Conservation (phyloP, 2,329 filamentous ascomycete genomes). For the Phaeoacremonium minimum region DNA sequence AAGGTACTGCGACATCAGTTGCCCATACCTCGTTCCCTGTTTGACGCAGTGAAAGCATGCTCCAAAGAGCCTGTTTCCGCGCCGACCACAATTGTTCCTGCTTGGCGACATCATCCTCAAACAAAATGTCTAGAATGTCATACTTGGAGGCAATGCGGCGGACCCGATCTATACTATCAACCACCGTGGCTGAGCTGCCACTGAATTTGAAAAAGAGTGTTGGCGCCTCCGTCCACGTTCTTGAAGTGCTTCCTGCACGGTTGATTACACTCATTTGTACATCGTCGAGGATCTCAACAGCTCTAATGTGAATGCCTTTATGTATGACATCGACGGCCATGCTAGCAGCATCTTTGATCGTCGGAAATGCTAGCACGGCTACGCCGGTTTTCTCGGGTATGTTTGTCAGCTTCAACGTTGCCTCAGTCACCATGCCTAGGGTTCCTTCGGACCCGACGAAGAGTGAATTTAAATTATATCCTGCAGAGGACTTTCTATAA, state of each 20-base stretch:
- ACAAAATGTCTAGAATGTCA: constrained; percentile 66
- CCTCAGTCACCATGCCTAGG: constrained; percentile 74
- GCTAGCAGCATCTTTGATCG: constrained; percentile 69
- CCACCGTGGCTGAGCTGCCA: constrained; percentile 70
- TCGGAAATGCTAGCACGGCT: constrained; percentile 75
- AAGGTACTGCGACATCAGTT: constrained; percentile 80
- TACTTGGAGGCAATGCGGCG: constrained; percentile 62
- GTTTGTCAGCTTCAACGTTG: constrained; percentile 66
- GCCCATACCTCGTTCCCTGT: constrained; percentile 71
- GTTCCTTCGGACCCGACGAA: constrained; percentile 83
- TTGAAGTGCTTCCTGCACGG: constrained; percentile 62
- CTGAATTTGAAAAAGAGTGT: constrained; percentile 86
- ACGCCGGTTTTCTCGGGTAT: constrained; percentile 73
- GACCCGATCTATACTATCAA: constrained; percentile 70
- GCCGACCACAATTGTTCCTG: constrained; percentile 76
- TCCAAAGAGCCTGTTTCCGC: constrained; percentile 80
- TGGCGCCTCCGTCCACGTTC: constrained; percentile 69
- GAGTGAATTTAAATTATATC: constrained; percentile 76
- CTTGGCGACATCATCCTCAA: constrained; percentile 67
- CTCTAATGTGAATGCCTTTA: constrained; percentile 66
- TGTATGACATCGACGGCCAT: constrained; percentile 75
- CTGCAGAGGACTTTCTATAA: constrained; percentile 77
- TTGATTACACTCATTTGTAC: constrained; percentile 85
- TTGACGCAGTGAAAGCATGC: constrained; percentile 67
- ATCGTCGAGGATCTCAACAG: constrained; percentile 83